Base-by-base conservation (phyloP, 1,139 yeast genomes). In the Pichiaceae sp. region DNA sequence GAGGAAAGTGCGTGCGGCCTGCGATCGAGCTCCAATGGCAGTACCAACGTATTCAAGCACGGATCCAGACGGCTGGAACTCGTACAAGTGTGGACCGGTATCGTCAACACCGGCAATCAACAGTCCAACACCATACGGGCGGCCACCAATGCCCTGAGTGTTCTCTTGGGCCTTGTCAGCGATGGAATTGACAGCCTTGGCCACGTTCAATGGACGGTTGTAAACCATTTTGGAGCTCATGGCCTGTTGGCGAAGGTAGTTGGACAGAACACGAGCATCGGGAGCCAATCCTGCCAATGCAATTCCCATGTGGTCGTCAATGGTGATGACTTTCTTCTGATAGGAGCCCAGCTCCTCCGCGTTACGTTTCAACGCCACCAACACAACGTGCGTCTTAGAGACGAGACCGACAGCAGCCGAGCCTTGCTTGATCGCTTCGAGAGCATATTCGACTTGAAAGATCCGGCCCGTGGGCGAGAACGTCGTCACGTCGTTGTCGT, bases 211-310 rank as follows among this genome's bases (percentile, higher is more conserved):
- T n/a, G 95, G 91, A 52, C 95, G 75, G 62, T 86, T 82, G 64
- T 75, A 91, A 31, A 89, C 78, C 72, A 91, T 72, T 53, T 77
- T 82, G 29, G 93, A 82, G 47, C 82, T 75, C 80, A 89, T 80
- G 34, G 96, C 94, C 57, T 87, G 94, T 53, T 86, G 89, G 57
- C 98, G 77, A 53, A 91, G 68, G 60, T 68, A 89, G 57, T 87
- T 91, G 38, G 95, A 80, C 50, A 86, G 65, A 36, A 91, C 95
- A 48, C 99, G 73, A 21, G 97, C 98, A 59, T 91, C 99, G 18
- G 99, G 97, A 0, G 98, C 96, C 53, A 91, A 73, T 4, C 99
- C 99, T 1, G 99, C 96, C 42, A 93, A 72, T 5, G 96, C 96
- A 47, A 91, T 73, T 28, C 97, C 98, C 73, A 91, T 66, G 59